These are phyloP conservation scores for Sugiyamaella paludigena DNA, from an alignment of 1,139 yeast species.

Conservation along the genomic window DNA sequence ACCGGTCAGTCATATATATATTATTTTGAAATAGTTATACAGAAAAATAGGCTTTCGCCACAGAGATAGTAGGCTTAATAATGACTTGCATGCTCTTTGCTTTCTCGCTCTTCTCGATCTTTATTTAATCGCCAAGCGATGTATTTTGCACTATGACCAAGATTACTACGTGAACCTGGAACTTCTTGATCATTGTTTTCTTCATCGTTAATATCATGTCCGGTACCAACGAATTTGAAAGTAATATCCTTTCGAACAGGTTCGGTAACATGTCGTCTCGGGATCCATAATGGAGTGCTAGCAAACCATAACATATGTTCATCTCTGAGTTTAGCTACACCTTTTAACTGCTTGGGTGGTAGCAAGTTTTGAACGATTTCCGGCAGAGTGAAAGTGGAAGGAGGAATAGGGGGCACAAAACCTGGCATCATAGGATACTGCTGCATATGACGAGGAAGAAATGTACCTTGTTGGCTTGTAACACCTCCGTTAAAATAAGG, in stretches of 20 bases:
- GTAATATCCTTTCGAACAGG: constrained; percentile 23
- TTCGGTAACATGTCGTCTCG: constrained; percentile 47
- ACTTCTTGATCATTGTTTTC: constrained; percentile 12
- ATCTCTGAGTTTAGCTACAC: constrained; percentile 28
- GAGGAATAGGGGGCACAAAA: constrained; percentile 30
- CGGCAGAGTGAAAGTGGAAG: constrained; percentile 32
- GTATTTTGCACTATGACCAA: constrained; percentile 71
- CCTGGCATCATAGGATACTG: constrained; percentile 19
- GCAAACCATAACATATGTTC: constrained; percentile 69
- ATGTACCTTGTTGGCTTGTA: background rate
- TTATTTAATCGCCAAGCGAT: constrained; percentile 51
- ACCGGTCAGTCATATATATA: too few relatives aligned
- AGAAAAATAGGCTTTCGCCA: too few relatives aligned
- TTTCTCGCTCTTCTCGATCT: background rate
- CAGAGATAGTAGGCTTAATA: background rate
- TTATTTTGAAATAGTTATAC: too few relatives aligned
- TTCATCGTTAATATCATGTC: constrained; percentile 14
- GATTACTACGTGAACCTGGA: constrained; percentile 19
- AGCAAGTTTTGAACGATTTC: constrained; percentile 26
- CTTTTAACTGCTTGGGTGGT: constrained; percentile 26
- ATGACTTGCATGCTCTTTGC: background rate
- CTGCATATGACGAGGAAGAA: background rate
- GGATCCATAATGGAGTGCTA: constrained; percentile 67
- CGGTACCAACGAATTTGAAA: constrained; percentile 8
- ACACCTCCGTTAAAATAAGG: background rate